A percentile compares a stretch with the other conserved stretches of the same genome.
Conservation (phyloP, 2,329 filamentous ascomycete genomes). For the Celoporthe dispersa region DNA sequence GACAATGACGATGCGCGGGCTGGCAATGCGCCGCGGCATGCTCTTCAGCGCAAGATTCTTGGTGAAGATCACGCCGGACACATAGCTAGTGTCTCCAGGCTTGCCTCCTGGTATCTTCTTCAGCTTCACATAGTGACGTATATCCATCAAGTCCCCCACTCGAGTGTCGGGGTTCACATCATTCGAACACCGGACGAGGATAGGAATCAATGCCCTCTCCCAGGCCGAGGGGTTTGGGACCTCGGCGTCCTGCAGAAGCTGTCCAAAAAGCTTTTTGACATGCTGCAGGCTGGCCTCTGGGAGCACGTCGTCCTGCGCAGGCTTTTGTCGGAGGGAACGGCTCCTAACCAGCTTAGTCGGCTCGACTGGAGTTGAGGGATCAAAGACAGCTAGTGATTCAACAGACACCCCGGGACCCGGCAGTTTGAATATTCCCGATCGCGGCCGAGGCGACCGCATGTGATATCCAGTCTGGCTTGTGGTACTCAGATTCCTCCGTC, state of each 20-base stretch:
- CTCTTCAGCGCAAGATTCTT: slow-evolving; percentile 96
- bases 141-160: slow-evolving; percentile 92
- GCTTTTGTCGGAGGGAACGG: slow-evolving; percentile 78
- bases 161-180: slow-evolving; percentile 94
- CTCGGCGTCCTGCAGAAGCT: slow-evolving; percentile 77
- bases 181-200: slow-evolving; percentile 87
- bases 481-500: slow-evolving; percentile 82
- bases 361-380: slow-evolving; percentile 47
- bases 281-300: slow-evolving; percentile 88
- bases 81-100: slow-evolving; percentile 91
- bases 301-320: slow-evolving; percentile 77
- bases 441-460: slow-evolving; percentile 65
- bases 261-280: slow-evolving; percentile 81
- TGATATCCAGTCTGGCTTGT: slow-evolving; percentile 73
- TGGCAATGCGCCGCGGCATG: slow-evolving; percentile 85
- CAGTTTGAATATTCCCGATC: slow-evolving; percentile 12
- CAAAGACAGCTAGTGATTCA: slow-evolving; percentile 54
- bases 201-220: slow-evolving; percentile 89
- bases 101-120: slow-evolving; percentile 94
- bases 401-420: slow-evolving; percentile 60
- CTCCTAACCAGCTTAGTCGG: slow-evolving; percentile 68
- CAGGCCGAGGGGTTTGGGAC: slow-evolving; percentile 77
- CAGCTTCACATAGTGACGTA: slow-evolving; percentile 94
- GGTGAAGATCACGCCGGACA: slow-evolving; percentile 94
- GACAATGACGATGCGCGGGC: slow-evolving; percentile 88